These are phyloP conservation scores for Phytopythium boreale DNA, from an alignment of 352 stramenopile genomes.

Conservation along the genomic window DNA sequence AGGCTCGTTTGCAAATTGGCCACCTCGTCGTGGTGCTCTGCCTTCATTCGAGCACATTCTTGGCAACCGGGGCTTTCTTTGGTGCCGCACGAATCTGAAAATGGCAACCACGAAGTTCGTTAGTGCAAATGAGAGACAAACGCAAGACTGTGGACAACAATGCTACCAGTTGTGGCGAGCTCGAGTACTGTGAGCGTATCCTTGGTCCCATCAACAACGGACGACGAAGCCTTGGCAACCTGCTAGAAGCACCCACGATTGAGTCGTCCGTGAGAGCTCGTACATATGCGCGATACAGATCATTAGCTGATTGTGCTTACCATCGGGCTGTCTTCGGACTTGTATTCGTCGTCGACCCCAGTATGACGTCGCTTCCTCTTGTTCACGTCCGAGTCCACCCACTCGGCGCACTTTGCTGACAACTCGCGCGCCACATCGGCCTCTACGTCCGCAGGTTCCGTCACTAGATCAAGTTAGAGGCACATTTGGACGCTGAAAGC, in stretches of 20 bases:
- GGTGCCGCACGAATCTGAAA: not conserved
- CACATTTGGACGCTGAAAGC: not conserved
- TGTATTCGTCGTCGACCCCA: conserved; percentile 1
- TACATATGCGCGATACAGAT: not conserved
- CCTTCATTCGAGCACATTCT: conserved; percentile 2
- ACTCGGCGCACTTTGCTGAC: conserved; percentile 22
- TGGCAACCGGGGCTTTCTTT: not conserved
- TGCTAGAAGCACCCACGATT: not conserved
- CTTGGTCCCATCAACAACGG: not conserved
- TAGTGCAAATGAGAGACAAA: not conserved
- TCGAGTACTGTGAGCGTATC: not conserved
- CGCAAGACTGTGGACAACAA: too few species aligned
- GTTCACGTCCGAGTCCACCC: conserved; percentile 25
- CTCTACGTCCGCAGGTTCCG: not conserved
- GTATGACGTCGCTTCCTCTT: conserved; percentile 36
- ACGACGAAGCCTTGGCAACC: not conserved
- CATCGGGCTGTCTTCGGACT: not conserved
- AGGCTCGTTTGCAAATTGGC: not conserved
- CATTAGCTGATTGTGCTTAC: not conserved
- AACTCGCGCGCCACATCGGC: conserved; percentile 15
- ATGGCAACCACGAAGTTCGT: not conserved
- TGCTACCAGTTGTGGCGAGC: not conserved
- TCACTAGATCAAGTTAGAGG: not conserved
- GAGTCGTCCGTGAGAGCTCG: not conserved
- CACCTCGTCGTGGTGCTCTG: not conserved